A percentile compares a stretch with the other conserved stretches of the same genome.
Conservation (phyloP, 129 eudicot species). For the Tagetes patula region DNA sequence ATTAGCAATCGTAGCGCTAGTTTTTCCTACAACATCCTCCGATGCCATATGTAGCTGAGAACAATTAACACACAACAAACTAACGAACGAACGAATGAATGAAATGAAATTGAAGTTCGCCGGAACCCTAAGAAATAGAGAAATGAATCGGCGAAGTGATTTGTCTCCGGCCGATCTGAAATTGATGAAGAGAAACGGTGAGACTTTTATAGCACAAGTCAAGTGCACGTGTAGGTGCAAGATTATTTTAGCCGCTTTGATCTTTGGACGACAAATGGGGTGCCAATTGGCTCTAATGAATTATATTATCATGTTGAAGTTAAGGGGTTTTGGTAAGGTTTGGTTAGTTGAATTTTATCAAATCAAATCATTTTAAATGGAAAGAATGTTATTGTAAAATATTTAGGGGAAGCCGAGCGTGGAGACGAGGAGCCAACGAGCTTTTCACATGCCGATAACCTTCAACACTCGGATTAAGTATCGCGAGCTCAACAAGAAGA, state of each 20-base stretch:
- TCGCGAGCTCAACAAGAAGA: too few relatives aligned
- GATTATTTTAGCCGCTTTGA: not conserved
- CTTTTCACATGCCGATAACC: too few relatives aligned
- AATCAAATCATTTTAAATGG: too few relatives aligned
- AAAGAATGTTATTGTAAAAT: too few relatives aligned
- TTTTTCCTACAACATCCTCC: conserved; percentile 77
- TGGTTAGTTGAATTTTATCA: too few relatives aligned
- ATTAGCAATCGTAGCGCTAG: conserved; percentile 70
- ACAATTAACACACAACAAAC: not conserved
- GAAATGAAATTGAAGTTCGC: not conserved
- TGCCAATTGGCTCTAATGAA: conserved; percentile 3
- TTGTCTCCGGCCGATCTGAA: conserved; percentile 22
- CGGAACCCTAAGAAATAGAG: conserved; percentile 31
- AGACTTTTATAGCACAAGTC: not conserved
- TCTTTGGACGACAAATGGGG: not conserved
- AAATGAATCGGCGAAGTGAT: conserved; percentile 26
- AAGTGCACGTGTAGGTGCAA: conserved; percentile 13
- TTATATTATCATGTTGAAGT: too few relatives aligned
- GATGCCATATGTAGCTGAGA: conserved; percentile 59
- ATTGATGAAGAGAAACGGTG: not conserved
- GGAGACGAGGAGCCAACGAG: too few relatives aligned
- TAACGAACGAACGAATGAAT: not conserved
- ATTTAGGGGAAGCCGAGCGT: too few relatives aligned
- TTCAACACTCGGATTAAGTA: too few relatives aligned
- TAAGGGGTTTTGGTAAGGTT: too few relatives aligned